phyloP scores from a whole-genome alignment of 2,329 filamentous ascomycete genomes.

The Aspergillus hortae region DNA sequence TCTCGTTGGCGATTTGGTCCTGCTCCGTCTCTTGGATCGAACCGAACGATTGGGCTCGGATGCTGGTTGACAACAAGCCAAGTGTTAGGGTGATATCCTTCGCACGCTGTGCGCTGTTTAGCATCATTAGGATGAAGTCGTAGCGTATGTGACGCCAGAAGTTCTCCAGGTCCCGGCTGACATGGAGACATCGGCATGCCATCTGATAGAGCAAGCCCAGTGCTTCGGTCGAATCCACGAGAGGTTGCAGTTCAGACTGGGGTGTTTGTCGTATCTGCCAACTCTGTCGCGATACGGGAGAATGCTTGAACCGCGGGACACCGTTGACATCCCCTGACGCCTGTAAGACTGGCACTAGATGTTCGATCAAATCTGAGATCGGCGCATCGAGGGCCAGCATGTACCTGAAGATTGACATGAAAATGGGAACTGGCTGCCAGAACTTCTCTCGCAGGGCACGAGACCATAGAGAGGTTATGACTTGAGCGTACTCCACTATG shows the following conservation, averaged over 20 bases:
- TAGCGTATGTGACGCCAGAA: slow-evolving; percentile 58
- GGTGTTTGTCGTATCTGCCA: slow-evolving; percentile 40
- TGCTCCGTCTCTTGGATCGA: slow-evolving; percentile 44
- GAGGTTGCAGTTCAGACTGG: slow-evolving; percentile 40
- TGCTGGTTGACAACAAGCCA: slow-evolving; percentile 54
- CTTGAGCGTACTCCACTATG: slow-evolving; percentile 47
- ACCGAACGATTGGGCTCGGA: slow-evolving; percentile 52
- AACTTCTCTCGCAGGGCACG: slow-evolving; percentile 54
- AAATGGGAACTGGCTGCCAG: slow-evolving; percentile 40
- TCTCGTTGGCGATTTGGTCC: slow-evolving; percentile 40
- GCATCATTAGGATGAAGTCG: slow-evolving; percentile 57
- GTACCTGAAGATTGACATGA: slow-evolving; percentile 40
- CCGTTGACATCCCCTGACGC: slow-evolving; percentile 53
- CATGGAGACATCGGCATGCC: slow-evolving; percentile 45
- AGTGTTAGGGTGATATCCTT: slow-evolving; percentile 54
- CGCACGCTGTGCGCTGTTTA: slow-evolving; percentile 57
- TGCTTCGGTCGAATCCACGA: slow-evolving; percentile 53
- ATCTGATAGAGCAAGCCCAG: slow-evolving; percentile 54
- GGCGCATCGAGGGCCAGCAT: slow-evolving; percentile 39
- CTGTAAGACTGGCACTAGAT: slow-evolving; percentile 40
- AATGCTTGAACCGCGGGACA: slow-evolving; percentile 47
- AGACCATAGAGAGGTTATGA: slow-evolving; percentile 54
- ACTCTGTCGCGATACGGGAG: slow-evolving; percentile 39
- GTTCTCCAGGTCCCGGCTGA: slow-evolving; percentile 38
- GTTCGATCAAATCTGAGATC: slow-evolving; percentile 34